Percentiles rank a stretch among this genome's conserved stretches.
These are phyloP conservation scores for Colletotrichum sublineola DNA, from an alignment of 2,329 filamentous ascomycete genomes.

Conservation along the genomic window DNA sequence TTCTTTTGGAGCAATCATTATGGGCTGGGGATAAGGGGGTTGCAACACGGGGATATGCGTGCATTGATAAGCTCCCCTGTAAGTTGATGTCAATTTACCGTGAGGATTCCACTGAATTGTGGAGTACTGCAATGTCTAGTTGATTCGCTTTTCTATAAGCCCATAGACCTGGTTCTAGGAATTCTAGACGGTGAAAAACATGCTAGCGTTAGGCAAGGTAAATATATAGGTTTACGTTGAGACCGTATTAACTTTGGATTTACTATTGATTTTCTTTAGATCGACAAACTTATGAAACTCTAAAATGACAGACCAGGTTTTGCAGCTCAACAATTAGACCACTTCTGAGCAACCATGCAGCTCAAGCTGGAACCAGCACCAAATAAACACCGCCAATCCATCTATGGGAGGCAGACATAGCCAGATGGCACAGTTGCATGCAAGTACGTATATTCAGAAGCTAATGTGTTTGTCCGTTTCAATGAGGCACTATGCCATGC, in stretches of 20 bases:
- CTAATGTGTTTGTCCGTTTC: conserved; percentile 10
- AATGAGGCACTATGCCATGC: conserved; percentile 1
- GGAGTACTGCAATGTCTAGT: neutral
- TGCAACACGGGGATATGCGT: neutral
- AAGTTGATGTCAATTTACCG: neutral
- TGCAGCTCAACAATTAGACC: neutral
- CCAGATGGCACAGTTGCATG: neutral
- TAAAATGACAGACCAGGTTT: neutral
- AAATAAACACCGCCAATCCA: no score
- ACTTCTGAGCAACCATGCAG: neutral
- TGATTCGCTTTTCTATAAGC: neutral
- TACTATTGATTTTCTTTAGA: neutral
- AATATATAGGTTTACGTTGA: neutral
- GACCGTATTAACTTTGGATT: neutral
- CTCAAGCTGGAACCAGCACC: neutral
- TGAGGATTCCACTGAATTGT: neutral
- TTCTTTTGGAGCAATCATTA: neutral
- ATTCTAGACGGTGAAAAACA: neutral
- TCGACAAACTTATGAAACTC: neutral
- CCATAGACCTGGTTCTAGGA: neutral
- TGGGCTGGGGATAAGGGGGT: neutral
- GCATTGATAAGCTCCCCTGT: neutral
- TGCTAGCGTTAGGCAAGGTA: neutral
- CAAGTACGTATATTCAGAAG: conserved; percentile 19
- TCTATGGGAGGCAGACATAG: neutral